Evolutionary conservation across 768 basidiomycete species (phyloP).

Genomic region (Rubroboletus pulcherrimus): DNA sequence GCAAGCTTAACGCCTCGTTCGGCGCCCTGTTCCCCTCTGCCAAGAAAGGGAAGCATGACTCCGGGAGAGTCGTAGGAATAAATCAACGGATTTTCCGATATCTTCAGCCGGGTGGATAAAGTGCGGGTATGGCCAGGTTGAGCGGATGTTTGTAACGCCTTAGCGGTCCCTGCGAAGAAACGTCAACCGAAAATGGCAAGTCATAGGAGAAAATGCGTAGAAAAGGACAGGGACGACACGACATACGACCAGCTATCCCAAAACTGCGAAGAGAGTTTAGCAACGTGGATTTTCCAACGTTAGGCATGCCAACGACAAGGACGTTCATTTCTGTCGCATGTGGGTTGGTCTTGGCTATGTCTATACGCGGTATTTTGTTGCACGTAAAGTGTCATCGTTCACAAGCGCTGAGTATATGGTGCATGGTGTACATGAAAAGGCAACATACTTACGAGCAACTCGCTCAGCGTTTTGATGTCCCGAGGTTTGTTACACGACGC

Average conservation of each 20-base stretch:
- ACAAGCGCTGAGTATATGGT: background rate
- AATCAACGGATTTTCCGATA: constrained; percentile 74
- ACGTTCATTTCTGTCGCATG: constrained; percentile 80
- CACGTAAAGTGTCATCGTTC: background rate
- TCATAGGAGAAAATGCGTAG: background rate
- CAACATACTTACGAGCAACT: constrained; percentile 71
- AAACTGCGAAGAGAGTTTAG: constrained; percentile 85
- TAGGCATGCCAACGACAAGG: constrained; percentile 97
- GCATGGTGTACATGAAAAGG: background rate
- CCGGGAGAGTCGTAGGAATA: constrained; percentile 97
- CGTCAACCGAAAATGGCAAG: constrained; percentile 1
- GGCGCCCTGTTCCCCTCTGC: constrained; percentile 77
- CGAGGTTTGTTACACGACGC: constrained; percentile 66
- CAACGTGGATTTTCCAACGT: constrained; percentile 95
- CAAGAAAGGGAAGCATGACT: constrained; percentile 94
- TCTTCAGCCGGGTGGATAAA: constrained; percentile 83
- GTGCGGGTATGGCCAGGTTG: constrained; percentile 89
- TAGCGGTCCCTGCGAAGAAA: constrained; percentile 58
- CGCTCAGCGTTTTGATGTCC: constrained; percentile 62
- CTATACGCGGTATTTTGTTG: constrained; percentile 34
- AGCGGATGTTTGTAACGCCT: constrained; percentile 85
- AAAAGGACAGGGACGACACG: constrained; percentile 1
- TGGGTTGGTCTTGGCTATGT: constrained; percentile 64
- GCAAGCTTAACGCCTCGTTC: constrained; percentile 93
- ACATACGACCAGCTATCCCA: constrained; percentile 84